Evolutionary conservation across 768 basidiomycete species (phyloP).

Genomic region (Collybia nuda): DNA sequence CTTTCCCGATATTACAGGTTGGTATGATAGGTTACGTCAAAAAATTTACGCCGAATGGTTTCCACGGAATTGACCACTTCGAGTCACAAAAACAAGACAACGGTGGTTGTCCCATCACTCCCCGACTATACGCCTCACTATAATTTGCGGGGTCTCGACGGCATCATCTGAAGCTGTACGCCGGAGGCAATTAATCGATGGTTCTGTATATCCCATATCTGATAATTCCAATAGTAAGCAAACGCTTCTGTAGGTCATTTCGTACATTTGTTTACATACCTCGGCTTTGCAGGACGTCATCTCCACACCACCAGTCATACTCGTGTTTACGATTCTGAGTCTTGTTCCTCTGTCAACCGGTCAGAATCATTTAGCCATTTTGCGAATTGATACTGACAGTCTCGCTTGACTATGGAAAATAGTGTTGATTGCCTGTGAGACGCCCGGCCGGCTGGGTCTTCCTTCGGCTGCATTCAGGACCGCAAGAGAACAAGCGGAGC

Average conservation of each 20-base stretch:
- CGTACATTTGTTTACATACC: slow-evolving; percentile 22
- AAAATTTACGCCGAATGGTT: too few species aligned
- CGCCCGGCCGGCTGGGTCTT: slow-evolving; percentile 25
- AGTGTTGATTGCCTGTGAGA: slow-evolving; percentile 45
- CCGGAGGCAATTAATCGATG: slow-evolving; percentile 41
- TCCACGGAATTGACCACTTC: too few species aligned
- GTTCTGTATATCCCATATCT: slow-evolving; percentile 43
- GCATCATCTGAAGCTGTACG: slow-evolving; percentile 38
- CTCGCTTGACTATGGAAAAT: slow-evolving; percentile 43
- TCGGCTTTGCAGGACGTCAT: slow-evolving; percentile 36
- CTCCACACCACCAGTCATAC: slow-evolving; percentile 26
- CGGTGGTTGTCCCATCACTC: too few species aligned
- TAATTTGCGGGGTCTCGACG: slow-evolving; percentile 14
- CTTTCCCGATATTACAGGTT: too few species aligned
- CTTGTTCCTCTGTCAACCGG: slow-evolving; percentile 35
- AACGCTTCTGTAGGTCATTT: background rate
- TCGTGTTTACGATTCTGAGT: slow-evolving; percentile 40
- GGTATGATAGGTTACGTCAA: too few species aligned
- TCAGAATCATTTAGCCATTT: background rate
- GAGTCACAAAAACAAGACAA: too few species aligned
- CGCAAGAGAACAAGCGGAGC: slow-evolving; percentile 37
- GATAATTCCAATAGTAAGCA: background rate
- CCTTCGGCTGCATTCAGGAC: slow-evolving; percentile 32
- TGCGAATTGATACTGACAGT: slow-evolving; percentile 23
- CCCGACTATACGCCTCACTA: too few species aligned